These are phyloP conservation scores for Talaromyces nanjingensis DNA, from an alignment of 495 filamentous ascomycete genomes.

Conservation along the genomic window DNA sequence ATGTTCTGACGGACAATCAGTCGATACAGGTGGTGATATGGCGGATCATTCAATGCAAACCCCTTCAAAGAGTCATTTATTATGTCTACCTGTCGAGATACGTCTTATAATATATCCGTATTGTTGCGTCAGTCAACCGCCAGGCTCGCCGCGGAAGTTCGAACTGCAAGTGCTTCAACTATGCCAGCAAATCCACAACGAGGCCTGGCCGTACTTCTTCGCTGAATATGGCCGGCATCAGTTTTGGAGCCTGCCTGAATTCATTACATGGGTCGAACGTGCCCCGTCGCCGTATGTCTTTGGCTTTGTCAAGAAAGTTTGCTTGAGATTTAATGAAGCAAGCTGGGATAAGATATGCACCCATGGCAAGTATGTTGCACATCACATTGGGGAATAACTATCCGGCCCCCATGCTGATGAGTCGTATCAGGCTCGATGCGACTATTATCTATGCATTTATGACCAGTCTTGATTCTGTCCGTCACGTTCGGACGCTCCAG, in stretches of 20 bases:
- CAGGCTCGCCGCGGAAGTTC: neutral
- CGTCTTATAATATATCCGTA: neutral
- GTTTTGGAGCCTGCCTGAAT: neutral
- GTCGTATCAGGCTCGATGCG: neutral
- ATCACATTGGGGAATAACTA: neutral
- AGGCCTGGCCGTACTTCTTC: constrained; percentile 1
- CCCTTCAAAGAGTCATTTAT: neutral
- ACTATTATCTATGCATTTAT: neutral
- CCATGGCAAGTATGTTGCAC: constrained; percentile 2
- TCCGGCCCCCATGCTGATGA: neutral
- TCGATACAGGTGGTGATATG: neutral
- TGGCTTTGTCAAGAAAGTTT: constrained; percentile 3
- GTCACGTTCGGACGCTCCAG: neutral
- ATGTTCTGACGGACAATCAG: neutral
- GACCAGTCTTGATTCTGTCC: neutral
- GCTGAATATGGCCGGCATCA: neutral
- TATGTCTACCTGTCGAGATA: neutral
- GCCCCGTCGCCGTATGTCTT: neutral
- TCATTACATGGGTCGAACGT: neutral
- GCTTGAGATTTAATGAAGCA: neutral
- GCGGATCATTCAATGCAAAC: neutral
- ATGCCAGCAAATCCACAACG: constrained; percentile 2
- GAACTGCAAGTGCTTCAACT: constrained; percentile 1
- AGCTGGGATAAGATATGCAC: neutral
- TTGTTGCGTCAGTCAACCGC: neutral